Evolutionary conservation across 169 alveolate genomes (phyloP).

Genomic region (Pseudocohnilembus persalinus): DNA sequence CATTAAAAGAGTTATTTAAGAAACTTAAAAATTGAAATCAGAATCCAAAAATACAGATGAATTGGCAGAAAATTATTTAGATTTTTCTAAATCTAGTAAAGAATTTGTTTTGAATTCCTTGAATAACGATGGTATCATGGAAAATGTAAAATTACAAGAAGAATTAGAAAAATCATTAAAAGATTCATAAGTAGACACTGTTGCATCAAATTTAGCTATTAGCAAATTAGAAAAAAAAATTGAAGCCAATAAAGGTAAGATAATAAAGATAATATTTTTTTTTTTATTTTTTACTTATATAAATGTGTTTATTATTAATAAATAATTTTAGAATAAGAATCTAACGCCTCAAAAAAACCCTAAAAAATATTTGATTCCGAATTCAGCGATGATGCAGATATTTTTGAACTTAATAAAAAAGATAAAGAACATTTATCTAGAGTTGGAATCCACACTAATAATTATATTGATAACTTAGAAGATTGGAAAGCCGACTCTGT

Average conservation of each 20-base stretch:
- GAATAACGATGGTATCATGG: background rate
- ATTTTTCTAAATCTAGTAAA: background rate
- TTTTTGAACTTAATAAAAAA: background rate
- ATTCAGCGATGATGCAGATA: background rate
- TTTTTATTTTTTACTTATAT: too few species aligned
- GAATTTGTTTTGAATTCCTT: slow-evolving; percentile 13
- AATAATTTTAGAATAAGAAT: background rate
- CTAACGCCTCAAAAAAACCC: background rate
- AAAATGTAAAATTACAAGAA: background rate
- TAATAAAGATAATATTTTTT: background rate
- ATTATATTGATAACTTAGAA: background rate
- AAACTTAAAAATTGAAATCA: background rate
- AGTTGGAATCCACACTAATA: background rate
- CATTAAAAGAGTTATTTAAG: slow-evolving; percentile 11
- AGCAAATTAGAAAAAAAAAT: background rate
- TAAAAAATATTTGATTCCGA: background rate
- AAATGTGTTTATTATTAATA: too few species aligned
- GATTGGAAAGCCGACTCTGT: background rate
- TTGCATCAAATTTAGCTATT: slow-evolving; percentile 2
- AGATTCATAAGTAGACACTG: background rate
- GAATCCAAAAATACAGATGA: background rate
- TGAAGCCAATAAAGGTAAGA: slow-evolving; percentile 11
- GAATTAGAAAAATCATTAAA: background rate
- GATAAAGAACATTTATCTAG: too few species aligned
- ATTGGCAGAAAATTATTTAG: background rate